These are phyloP conservation scores for Leucocoprinus birnbaumii DNA, from an alignment of 768 basidiomycete genomes.

Conservation along the genomic window DNA sequence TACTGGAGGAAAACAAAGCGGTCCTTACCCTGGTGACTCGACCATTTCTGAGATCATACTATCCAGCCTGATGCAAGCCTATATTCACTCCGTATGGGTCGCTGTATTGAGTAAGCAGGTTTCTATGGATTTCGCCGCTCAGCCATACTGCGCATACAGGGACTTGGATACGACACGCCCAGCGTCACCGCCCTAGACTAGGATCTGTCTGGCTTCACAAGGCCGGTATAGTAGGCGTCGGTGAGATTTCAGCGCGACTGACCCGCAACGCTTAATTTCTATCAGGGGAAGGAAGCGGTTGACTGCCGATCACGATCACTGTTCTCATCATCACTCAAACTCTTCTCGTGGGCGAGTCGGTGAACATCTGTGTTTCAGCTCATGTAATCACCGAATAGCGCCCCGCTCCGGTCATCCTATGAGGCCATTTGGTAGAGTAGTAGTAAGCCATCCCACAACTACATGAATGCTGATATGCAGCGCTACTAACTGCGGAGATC, in stretches of 20 bases:
- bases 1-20: neutral
- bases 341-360: neutral
- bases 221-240: neutral
- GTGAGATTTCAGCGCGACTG: neutral
- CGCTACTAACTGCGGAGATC: no score
- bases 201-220: neutral
- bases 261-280: neutral
- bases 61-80: conserved; percentile 5
- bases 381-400: neutral
- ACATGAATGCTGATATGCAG: neutral
- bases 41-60: conserved; percentile 7
- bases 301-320: neutral
- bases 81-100: conserved; percentile 8
- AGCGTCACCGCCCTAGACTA: neutral
- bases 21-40: conserved; percentile 2
- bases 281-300: neutral
- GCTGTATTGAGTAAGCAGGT: conserved; percentile 12
- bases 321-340: neutral
- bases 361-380: neutral
- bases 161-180: neutral
- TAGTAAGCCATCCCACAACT: neutral
- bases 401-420: conserved; percentile 5
- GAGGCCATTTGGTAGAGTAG: conserved; percentile 4
- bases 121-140: neutral
- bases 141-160: neutral